Percentiles rank a stretch among this genome's conserved stretches.
Evolutionary conservation across 2,329 filamentous ascomycete species (phyloP).

Genomic region (Tolypocladium tundrense): DNA sequence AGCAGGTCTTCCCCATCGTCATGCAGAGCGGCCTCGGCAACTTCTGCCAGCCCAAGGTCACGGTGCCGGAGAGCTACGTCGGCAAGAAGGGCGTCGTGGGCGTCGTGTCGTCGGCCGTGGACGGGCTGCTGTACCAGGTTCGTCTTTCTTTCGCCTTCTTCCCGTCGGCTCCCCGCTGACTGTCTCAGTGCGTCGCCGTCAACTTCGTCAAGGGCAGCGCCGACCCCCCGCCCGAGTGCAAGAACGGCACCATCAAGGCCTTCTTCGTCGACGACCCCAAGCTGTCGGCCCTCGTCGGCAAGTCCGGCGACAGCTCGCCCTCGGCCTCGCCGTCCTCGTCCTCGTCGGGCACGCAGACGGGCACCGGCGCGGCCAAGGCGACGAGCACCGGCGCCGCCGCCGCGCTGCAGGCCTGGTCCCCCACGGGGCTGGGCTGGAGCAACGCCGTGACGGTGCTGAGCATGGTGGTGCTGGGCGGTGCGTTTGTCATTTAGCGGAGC

Average conservation of each 20-base stretch:
- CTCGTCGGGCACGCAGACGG: constrained; percentile 8
- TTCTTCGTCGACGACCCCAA: constrained; percentile 20
- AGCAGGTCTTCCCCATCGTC: constrained; percentile 42
- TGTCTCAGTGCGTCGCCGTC: constrained; percentile 39
- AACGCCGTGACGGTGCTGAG: constrained; percentile 13
- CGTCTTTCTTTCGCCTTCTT: too few species aligned
- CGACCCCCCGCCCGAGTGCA: constrained; percentile 19
- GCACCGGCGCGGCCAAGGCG: constrained; percentile 8
- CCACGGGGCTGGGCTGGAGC: constrained; percentile 9
- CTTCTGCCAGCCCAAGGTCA: constrained; percentile 41
- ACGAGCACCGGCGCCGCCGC: constrained; percentile 13
- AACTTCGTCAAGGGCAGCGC: constrained; percentile 40
- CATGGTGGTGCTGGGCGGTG: constrained; percentile 18
- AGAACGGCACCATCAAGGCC: constrained; percentile 22
- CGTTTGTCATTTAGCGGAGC: background rate
- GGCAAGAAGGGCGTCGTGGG: constrained; percentile 46
- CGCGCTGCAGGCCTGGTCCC: constrained; percentile 12
- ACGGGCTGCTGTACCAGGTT: constrained; percentile 49
- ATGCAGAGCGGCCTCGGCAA: constrained; percentile 43
- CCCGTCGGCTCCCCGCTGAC: too few species aligned
- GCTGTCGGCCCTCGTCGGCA: constrained; percentile 22
- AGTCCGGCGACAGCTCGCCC: constrained; percentile 1
- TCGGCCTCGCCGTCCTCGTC: constrained; percentile 3
- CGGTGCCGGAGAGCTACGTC: constrained; percentile 36
- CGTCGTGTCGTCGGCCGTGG: constrained; percentile 39